Percentiles rank a stretch among this genome's conserved stretches.
Evolutionary conservation across 441 rosid species (phyloP).

Genomic region (Mallotus japonicus): DNA sequence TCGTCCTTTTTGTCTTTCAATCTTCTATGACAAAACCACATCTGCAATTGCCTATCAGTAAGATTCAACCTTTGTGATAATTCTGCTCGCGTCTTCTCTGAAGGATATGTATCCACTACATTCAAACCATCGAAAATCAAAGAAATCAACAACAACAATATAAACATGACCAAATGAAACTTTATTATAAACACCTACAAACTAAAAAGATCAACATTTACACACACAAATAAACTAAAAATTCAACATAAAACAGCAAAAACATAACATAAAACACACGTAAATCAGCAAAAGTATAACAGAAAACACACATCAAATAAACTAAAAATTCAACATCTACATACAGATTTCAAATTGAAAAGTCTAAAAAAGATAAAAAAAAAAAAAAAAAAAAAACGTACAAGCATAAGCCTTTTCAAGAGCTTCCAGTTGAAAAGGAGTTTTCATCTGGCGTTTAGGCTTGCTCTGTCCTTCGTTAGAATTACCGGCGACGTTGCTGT

Average conservation of each 20-base stretch:
- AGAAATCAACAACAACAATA: conserved; percentile 22
- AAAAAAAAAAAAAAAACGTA: conserved; percentile 28
- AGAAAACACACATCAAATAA: not conserved
- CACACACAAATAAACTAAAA: not conserved
- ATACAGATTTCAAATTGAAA: not conserved
- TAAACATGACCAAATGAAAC: conserved; percentile 2
- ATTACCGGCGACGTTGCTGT: conserved; percentile 18
- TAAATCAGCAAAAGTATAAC: not conserved
- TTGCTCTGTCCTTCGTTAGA: conserved; percentile 51
- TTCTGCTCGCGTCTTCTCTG: conserved; percentile 72
- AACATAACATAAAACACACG: not conserved
- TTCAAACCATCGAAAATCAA: conserved; percentile 8
- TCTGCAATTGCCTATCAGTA: conserved; percentile 97
- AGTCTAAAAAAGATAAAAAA: not conserved
- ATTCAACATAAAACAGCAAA: not conserved
- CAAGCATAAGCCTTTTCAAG: conserved; percentile 86
- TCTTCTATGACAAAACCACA: conserved; percentile 99
- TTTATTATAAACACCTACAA: not conserved
- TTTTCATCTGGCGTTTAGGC: conserved; percentile 98
- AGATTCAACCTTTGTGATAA: conserved; percentile 82
- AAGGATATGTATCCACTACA: conserved; percentile 85
- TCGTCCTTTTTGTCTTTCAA: conserved; percentile 75
- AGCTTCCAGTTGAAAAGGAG: conserved; percentile 84
- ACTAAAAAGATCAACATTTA: not conserved
- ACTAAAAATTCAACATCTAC: not conserved